Evolutionary conservation across 2,329 filamentous ascomycete species (phyloP).

Genomic region (Sarocladiaceae sp.): DNA sequence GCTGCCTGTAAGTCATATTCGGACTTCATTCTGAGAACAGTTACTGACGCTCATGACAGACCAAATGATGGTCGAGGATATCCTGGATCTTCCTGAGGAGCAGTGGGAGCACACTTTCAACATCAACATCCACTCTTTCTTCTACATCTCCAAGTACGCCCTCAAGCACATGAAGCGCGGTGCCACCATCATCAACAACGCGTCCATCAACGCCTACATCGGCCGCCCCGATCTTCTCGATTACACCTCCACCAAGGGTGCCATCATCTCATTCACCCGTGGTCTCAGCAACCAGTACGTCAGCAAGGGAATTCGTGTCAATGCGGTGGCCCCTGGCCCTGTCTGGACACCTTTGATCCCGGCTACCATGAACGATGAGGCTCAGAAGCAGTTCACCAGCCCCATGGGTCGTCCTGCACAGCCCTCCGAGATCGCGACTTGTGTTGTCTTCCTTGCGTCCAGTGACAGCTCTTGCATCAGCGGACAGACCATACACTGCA

Average conservation of each 20-base stretch:
- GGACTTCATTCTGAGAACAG: not conserved
- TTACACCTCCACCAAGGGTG: conserved; percentile 77
- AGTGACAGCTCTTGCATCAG: conserved; percentile 69
- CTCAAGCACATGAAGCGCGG: conserved; percentile 73
- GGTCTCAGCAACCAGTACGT: conserved; percentile 73
- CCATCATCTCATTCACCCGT: conserved; percentile 75
- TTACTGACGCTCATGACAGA: conserved; percentile 19
- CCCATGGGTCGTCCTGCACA: conserved; percentile 77
- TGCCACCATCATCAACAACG: conserved; percentile 78
- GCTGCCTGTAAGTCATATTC: conserved; percentile 56
- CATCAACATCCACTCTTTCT: conserved; percentile 79
- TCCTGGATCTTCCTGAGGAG: conserved; percentile 67
- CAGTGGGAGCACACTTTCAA: conserved; percentile 79
- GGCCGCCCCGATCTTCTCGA: conserved; percentile 77
- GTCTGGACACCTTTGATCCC: conserved; percentile 77
- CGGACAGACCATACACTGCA: conserved; percentile 61
- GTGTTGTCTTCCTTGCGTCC: conserved; percentile 76
- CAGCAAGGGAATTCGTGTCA: conserved; percentile 68
- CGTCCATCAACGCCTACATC: conserved; percentile 79
- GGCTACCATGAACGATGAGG: conserved; percentile 65
- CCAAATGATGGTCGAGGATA: conserved; percentile 64
- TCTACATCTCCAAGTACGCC: conserved; percentile 74
- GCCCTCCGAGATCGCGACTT: conserved; percentile 77
- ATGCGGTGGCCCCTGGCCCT: conserved; percentile 72
- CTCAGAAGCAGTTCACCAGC: conserved; percentile 66